Evolutionary conservation across 345 rosid species (phyloP).

Genomic region (Camelina neglecta): DNA sequence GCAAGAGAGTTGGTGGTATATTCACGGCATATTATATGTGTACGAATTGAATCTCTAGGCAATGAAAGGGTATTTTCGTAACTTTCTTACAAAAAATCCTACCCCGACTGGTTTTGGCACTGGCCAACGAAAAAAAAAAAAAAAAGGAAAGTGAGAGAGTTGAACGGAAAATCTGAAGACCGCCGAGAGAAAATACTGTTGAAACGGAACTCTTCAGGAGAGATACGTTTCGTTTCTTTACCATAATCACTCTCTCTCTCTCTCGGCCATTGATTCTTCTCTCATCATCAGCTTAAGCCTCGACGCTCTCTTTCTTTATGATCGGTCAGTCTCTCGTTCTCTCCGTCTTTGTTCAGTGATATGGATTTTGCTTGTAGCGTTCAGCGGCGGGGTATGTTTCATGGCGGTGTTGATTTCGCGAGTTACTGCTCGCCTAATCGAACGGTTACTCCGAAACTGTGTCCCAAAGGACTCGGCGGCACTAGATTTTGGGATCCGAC

Average conservation of each 20-base stretch:
- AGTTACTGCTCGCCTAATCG: slow-evolving; percentile 44
- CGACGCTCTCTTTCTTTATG: slow-evolving; percentile 17
- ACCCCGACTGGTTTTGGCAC: not conserved
- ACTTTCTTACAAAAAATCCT: not conserved
- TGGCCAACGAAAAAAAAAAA: not conserved
- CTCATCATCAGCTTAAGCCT: not conserved
- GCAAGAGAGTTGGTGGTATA: slow-evolving; percentile 14
- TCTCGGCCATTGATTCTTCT: slow-evolving; percentile 3
- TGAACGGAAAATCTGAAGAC: slow-evolving; percentile 23
- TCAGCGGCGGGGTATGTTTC: slow-evolving; percentile 52
- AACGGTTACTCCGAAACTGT: slow-evolving; percentile 14
- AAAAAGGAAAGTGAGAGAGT: slow-evolving; percentile 1
- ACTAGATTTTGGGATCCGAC: slow-evolving; percentile 36
- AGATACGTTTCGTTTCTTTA: not conserved
- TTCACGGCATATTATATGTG: slow-evolving; percentile 21
- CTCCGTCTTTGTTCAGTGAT: not conserved
- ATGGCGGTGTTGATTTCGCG: slow-evolving; percentile 44
- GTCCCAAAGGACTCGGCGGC: slow-evolving; percentile 42
- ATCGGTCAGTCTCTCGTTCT: slow-evolving; percentile 17
- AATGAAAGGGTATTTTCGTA: slow-evolving; percentile 6
- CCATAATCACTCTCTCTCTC: not conserved
- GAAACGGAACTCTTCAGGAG: slow-evolving; percentile 25
- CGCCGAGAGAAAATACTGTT: slow-evolving; percentile 17
- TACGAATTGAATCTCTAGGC: slow-evolving; percentile 13
- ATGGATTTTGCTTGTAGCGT: slow-evolving; percentile 71